Base-by-base conservation (phyloP, 257 asterid species). In the Plantago ovata region DNA sequence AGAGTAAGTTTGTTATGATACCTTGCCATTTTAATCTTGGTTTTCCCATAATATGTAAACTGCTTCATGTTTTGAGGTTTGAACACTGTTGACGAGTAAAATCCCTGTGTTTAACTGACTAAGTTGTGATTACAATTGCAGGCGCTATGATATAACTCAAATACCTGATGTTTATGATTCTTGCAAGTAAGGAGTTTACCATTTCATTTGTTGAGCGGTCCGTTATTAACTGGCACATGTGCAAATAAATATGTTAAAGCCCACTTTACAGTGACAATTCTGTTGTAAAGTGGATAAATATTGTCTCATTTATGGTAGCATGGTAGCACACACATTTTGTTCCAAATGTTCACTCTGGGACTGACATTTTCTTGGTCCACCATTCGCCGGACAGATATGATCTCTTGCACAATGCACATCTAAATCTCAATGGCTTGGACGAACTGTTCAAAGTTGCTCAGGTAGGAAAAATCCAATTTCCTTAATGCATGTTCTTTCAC, bases 151-250 rank as follows among this genome's bases (percentile, higher is more conserved):
- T 65, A 79, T 93, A 60, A 86, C 87, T 7, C 99, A 89, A 79
- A 93, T 93, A 69, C 99, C 99, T 36, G 99, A 93, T 76, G 89
- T 93, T 66, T 89, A 93, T 39, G 99, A 93, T 79, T 93, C 99
- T 40, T 82, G 91, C 99, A 93, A 93, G 99, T 93, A 86, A 84
- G 95, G 56, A 56, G 54, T 39, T 39, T 41, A 12, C 49, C 7
- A 1, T 4, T 59, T 24, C 47, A 13, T 65, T 56, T 48, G 36
- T 54, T n/a, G 51, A 23, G 44, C 19, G 39, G 24, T 52, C 28
- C 63, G 53, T 53, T 28, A 33, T 64, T 18, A 32, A 60, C 40
- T 67, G 44, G 24, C 57, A 22, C 32, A 22, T 22, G 16, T 32
- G 41, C 36, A 36, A 56, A 45, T 38, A 20, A 55, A 49, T 48